Percentiles rank a stretch among this genome's conserved stretches.
Evolutionary conservation across 352 stramenopile genomes (phyloP).

Genomic region (Pythium apleroticum): DNA sequence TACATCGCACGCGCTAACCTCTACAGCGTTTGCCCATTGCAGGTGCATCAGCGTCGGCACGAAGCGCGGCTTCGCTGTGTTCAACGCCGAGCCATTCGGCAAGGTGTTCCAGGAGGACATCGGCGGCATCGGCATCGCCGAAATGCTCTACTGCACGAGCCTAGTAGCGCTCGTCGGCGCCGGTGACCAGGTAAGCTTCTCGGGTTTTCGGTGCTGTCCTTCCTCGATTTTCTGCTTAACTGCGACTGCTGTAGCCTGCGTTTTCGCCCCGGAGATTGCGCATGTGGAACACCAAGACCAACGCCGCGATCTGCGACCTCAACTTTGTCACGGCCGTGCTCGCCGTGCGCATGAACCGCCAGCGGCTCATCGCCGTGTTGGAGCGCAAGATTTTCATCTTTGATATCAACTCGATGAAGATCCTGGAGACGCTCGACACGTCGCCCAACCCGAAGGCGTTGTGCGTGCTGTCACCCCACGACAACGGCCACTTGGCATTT

Average conservation of each 20-base stretch:
- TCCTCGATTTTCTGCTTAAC: neutral
- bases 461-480: conserved; percentile 82
- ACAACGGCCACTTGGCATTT: conserved; percentile 86
- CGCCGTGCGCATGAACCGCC: conserved; percentile 90
- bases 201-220: neutral
- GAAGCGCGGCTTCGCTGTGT: conserved; percentile 85
- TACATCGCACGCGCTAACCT: neutral
- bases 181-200: conserved; percentile 67
- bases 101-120: conserved; percentile 88
- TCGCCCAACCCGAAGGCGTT: conserved; percentile 84
- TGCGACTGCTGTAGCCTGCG: conserved; percentile 48
- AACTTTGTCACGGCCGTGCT: conserved; percentile 91
- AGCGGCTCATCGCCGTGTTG: conserved; percentile 85
- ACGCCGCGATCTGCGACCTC: conserved; percentile 88
- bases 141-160: conserved; percentile 94
- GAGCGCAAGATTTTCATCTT: conserved; percentile 93
- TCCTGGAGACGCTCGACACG: conserved; percentile 90
- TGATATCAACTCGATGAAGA: conserved; percentile 93
- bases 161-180: conserved; percentile 90
- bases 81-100: conserved; percentile 91
- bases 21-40: conserved; percentile 1
- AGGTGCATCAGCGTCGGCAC: conserved; percentile 91
- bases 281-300: conserved; percentile 92
- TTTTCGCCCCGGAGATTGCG: conserved; percentile 90
- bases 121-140: conserved; percentile 87